Conservation (phyloP, 2,329 filamentous ascomycete species). For the Aspergillus latus region DNA sequence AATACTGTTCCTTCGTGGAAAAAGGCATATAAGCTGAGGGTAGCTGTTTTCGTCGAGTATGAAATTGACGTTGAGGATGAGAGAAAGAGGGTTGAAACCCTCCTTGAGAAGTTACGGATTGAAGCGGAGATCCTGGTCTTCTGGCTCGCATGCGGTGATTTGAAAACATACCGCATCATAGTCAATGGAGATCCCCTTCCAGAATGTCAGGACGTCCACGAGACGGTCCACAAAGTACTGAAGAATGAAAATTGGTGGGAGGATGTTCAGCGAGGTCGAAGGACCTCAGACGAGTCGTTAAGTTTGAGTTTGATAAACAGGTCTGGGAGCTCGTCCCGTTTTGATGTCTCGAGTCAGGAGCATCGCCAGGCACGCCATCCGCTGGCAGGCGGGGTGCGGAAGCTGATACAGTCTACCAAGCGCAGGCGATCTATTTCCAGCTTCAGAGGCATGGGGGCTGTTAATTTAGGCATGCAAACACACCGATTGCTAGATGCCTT, state of each 20-base stretch:
- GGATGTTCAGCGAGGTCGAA: conserved; percentile 60
- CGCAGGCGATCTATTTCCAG: conserved; percentile 50
- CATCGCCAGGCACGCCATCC: conserved; percentile 46
- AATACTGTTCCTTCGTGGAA: conserved; percentile 81
- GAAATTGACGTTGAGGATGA: conserved; percentile 81
- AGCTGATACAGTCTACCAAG: conserved; percentile 62
- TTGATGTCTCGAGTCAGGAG: conserved; percentile 54
- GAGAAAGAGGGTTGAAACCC: conserved; percentile 65
- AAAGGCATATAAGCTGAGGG: conserved; percentile 67
- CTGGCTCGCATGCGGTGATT: conserved; percentile 71
- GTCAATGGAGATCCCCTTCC: conserved; percentile 64
- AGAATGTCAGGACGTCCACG: conserved; percentile 56
- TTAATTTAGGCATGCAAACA: conserved; percentile 73
- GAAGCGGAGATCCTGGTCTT: conserved; percentile 77
- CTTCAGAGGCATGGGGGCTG: conserved; percentile 53
- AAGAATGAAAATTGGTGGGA: conserved; percentile 80
- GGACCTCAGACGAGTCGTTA: conserved; percentile 20
- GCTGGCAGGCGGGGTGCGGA: conserved; percentile 60
- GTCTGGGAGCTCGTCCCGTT: conserved; percentile 46
- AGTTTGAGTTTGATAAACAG: conserved; percentile 18
- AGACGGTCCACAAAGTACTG: conserved; percentile 65
- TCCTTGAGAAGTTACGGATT: conserved; percentile 79
- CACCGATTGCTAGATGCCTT: conserved; percentile 67
- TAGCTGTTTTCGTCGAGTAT: conserved; percentile 87
- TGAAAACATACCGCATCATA: conserved; percentile 74